These are phyloP conservation scores for Zygoascus meyerae DNA, from an alignment of 1,139 yeast species.

Conservation along the genomic window DNA sequence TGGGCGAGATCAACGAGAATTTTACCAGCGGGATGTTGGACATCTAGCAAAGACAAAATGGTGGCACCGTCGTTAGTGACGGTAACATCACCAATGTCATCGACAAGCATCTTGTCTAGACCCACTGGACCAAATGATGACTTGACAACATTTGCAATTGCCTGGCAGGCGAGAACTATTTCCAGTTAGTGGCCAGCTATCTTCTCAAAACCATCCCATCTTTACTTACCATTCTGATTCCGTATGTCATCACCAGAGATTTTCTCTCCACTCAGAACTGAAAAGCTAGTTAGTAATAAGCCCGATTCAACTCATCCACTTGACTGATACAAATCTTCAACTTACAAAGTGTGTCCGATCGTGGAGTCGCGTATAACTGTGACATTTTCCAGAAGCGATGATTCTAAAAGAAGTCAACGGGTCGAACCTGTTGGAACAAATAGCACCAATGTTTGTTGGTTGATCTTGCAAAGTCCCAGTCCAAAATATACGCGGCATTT, in stretches of 20 bases:
- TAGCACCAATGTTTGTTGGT: not conserved
- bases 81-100: conserved; percentile 98
- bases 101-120: conserved; percentile 96
- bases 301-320: not conserved
- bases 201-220: not conserved
- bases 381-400: conserved; percentile 37
- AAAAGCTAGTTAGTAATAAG: conserved; percentile 9
- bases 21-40: conserved; percentile 98
- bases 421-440: not conserved
- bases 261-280: conserved; percentile 89
- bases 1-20: conserved; percentile 95
- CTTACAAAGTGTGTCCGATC: conserved; percentile 79
- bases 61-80: conserved; percentile 99
- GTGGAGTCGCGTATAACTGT: conserved; percentile 57
- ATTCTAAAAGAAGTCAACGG: not conserved
- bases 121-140: conserved; percentile 98
- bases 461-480: not conserved
- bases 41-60: conserved; percentile 81
- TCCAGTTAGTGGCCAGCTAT: not conserved
- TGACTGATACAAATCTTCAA: conserved; percentile 10
- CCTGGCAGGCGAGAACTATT: conserved; percentile 76
- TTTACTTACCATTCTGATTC: conserved; percentile 64
- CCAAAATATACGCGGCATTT: conserved; percentile 1
- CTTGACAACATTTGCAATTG: conserved; percentile 96
- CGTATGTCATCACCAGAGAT: conserved; percentile 94